Base-by-base conservation (phyloP, 31 red algal genomes). In the Endocladia muricata region DNA sequence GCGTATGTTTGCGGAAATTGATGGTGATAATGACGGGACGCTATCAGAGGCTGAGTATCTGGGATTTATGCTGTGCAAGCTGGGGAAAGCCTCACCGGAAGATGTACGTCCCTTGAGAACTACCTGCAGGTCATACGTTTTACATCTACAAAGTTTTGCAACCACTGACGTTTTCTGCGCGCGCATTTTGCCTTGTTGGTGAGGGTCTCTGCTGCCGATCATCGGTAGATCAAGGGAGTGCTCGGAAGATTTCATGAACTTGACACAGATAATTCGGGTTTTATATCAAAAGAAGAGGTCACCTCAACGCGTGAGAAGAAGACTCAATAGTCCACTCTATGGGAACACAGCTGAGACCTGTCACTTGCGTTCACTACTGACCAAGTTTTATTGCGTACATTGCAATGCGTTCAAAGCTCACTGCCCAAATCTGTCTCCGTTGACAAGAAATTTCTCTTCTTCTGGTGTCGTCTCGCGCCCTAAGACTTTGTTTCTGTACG, bases 401-500 rank as follows among this genome's bases (percentile, higher is more conserved):
- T n/a, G n/a, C n/a, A n/a, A n/a, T n/a, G n/a, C n/a, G n/a, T n/a
- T n/a, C n/a, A n/a, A n/a, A n/a, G n/a, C n/a, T 61, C 37, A 86
- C 64, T 86, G 83, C 15, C 83, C 83, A 55, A 86, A 86, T 11
- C 73, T 62, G 31, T 64, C 39, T 17, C 83, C 70, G 8, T 55
- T 48, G 1, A 77, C 42, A 4, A 91, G 48, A 62, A 65, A 94
- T 28, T 70, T 58, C 11, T 55, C 19, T 40, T 94, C 91, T 4
- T 94, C 85, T 34, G 74, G 55, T 6, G 91, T 88, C 11, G 91
- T 79, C 25, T 61, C 56, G 41, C 91, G 77, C 31, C 78, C 78
- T 8, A 94, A 68, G 55, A 72, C 62, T 30, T 84, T 57, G 70
- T 94, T 94, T 1, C 91, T 77, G 57, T 94, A 78, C 3, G 91